Evolutionary conservation across 192 early-diverging fungal genomes (phyloP).

Genomic region (Cetraspora pellucida): DNA sequence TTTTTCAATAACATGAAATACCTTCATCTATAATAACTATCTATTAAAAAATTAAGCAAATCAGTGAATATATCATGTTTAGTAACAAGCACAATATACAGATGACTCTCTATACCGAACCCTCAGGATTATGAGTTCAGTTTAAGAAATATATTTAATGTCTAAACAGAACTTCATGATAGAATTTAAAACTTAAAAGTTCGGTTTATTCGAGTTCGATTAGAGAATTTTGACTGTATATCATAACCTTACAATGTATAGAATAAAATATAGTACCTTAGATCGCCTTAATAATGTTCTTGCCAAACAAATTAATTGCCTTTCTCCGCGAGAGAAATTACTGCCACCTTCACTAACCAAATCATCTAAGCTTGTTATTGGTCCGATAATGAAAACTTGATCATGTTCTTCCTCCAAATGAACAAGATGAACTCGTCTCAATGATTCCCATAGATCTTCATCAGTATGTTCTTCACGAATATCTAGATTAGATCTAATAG

Average conservation of each 20-base stretch:
- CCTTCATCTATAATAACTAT: slow-evolving; percentile 56
- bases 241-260: no score
- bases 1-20: slow-evolving; percentile 21
- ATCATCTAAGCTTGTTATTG: slow-evolving; percentile 65
- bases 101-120: no score
- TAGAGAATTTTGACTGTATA: no score
- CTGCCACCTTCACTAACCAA: slow-evolving; percentile 82
- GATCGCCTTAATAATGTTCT: slow-evolving; percentile 73
- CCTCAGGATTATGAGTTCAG: no score
- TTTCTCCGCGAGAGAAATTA: slow-evolving; percentile 80
- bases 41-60: not conserved
- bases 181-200: no score
- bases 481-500: slow-evolving; percentile 83
- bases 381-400: slow-evolving; percentile 33
- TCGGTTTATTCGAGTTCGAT: no score
- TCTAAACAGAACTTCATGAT: no score
- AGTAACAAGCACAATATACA: no score
- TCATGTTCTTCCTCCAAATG: slow-evolving; percentile 33
- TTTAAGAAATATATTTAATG: no score
- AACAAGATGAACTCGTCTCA: slow-evolving; percentile 74
- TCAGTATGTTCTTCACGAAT: slow-evolving; percentile 83
- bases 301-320: slow-evolving; percentile 78
- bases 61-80: no score
- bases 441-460: slow-evolving; percentile 72
- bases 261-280: slow-evolving; percentile 41